Evolutionary conservation across 495 filamentous ascomycete genomes (phyloP).

Genomic region (Schizothecium vesticola): DNA sequence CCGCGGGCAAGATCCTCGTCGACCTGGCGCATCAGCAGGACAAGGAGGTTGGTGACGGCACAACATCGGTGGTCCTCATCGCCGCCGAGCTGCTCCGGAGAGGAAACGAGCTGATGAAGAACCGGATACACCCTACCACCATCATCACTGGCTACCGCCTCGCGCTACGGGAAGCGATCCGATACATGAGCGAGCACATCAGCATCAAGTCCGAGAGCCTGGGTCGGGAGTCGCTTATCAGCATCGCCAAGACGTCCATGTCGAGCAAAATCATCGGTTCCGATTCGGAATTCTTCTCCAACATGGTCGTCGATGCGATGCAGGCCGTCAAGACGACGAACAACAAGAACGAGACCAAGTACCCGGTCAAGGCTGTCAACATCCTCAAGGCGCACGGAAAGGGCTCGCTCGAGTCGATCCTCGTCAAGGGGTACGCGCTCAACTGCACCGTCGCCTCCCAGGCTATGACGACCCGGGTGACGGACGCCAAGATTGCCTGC

Average conservation of each 20-base stretch:
- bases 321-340: slow-evolving; percentile 89
- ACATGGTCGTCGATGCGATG: slow-evolving; percentile 96
- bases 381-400: slow-evolving; percentile 97
- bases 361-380: slow-evolving; percentile 98
- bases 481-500: slow-evolving; percentile 93
- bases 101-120: slow-evolving; percentile 98
- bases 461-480: slow-evolving; percentile 90
- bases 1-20: slow-evolving; percentile 96
- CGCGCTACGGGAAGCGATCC: slow-evolving; percentile 90
- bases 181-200: slow-evolving; percentile 98
- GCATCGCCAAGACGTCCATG: slow-evolving; percentile 98
- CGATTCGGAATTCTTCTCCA: slow-evolving; percentile 95
- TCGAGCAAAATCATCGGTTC: slow-evolving; percentile 97
- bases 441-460: slow-evolving; percentile 99
- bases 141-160: slow-evolving; percentile 98
- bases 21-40: slow-evolving; percentile 98
- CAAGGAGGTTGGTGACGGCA: slow-evolving; percentile 97
- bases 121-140: slow-evolving; percentile 98
- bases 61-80: slow-evolving; percentile 95
- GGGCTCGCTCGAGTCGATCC: slow-evolving; percentile 77
- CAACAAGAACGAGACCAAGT: slow-evolving; percentile 84
- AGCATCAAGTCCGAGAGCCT: slow-evolving; percentile 89
- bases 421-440: slow-evolving; percentile 93
- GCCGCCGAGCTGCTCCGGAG: slow-evolving; percentile 90
- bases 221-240: slow-evolving; percentile 82